phyloP scores from a whole-genome alignment of 306 rosid species.

The Delonix regia region DNA sequence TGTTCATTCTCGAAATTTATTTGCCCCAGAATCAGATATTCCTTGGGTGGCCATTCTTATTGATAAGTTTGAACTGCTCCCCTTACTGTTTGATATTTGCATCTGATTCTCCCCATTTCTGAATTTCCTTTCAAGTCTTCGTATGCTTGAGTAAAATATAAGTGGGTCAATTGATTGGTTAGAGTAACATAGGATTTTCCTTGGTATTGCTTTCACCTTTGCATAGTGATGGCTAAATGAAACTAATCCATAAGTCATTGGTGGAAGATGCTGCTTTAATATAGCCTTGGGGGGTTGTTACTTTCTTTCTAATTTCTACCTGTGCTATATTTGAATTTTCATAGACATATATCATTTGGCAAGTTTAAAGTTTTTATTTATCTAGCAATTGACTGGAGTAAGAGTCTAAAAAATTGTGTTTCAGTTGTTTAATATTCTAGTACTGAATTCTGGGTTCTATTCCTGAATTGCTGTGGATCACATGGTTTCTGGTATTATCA shows the following conservation, averaged over 20 bases:
- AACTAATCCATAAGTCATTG: constrained; percentile 6
- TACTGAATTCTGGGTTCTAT: constrained; percentile 24
- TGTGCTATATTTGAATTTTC: constrained; percentile 9
- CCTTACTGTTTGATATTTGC: constrained; percentile 22
- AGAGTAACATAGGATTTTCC: constrained; percentile 22
- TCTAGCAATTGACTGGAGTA: background rate
- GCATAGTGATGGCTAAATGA: background rate
- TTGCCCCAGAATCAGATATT: background rate
- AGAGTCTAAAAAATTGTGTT: constrained; percentile 16
- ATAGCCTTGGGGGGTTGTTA: background rate
- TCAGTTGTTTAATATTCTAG: constrained; percentile 8
- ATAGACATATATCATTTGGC: background rate
- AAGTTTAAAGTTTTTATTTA: background rate
- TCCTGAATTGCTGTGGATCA: constrained; percentile 5
- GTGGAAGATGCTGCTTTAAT: constrained; percentile 3
- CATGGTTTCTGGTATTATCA: constrained; percentile 20
- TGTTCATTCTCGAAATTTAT: background rate
- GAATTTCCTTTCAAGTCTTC: background rate
- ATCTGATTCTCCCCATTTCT: background rate
- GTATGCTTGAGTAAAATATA: background rate
- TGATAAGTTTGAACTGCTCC: background rate
- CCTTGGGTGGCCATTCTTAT: background rate
- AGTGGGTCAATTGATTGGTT: constrained; percentile 19
- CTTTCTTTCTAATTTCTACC: background rate
- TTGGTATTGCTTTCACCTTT: constrained; percentile 14